phyloP scores from a whole-genome alignment of 164 flowering plant genomes.

The Kalanchoe fedtschenkoi region DNA sequence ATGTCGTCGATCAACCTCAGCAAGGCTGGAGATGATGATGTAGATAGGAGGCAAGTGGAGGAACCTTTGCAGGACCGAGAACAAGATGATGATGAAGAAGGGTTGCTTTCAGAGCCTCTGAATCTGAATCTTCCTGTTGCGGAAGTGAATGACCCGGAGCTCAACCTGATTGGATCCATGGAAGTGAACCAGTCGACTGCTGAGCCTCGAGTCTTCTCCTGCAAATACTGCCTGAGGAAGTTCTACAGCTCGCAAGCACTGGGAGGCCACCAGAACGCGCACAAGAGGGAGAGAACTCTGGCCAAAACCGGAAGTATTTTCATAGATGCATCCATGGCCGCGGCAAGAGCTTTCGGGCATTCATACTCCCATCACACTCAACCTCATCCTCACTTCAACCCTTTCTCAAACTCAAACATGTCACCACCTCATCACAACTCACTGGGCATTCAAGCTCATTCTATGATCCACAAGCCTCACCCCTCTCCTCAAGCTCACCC shows the following conservation, averaged over 20 bases:
- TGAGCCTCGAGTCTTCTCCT: conserved; percentile 53
- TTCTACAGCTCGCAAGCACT: conserved; percentile 75
- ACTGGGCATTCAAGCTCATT: not conserved
- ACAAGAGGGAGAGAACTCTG: conserved; percentile 54
- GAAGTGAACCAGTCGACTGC: conserved; percentile 9
- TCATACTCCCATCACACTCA: conserved; percentile 11
- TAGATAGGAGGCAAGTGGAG: not conserved
- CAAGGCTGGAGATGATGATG: not conserved
- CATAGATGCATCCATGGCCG: conserved; percentile 11
- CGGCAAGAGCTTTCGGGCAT: conserved; percentile 30
- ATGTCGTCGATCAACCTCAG: not conserved
- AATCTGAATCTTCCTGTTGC: not conserved
- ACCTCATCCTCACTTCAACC: conserved; percentile 7
- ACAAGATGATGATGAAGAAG: not conserved
- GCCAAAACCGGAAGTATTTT: conserved; percentile 46
- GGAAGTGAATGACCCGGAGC: not conserved
- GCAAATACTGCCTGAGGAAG: conserved; percentile 65
- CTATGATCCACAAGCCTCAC: not conserved
- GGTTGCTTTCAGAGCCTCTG: not conserved
- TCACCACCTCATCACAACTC: not conserved
- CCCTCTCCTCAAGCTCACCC: not conserved
- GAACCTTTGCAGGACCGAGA: not conserved
- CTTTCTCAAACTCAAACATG: not conserved
- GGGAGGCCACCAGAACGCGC: conserved; percentile 73
- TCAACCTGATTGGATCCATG: not conserved